Base-by-base conservation (phyloP, 805 yeast genomes). In the Myxozyma mucilagina region DNA sequence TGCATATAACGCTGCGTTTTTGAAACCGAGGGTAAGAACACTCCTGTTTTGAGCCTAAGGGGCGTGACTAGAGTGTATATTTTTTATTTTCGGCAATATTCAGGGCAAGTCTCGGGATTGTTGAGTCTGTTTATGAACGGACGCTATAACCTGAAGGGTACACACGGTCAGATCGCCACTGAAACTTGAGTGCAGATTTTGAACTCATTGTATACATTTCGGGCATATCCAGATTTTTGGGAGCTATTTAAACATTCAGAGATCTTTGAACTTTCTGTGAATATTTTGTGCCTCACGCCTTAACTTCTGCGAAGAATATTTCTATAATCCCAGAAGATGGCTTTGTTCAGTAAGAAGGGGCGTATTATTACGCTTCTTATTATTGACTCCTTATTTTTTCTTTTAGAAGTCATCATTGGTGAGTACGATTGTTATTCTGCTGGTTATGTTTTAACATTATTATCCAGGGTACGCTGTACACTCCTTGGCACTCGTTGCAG, bases 401-500 rank as follows among this genome's bases (percentile, higher is more conserved):
- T 94, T 39, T 69, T 93, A 63, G 99, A 93, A 73, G 85, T 91
- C 55, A 84, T 85, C 57, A 83, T 90, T 41, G 97, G 97, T 69
- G 52, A 20, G 68, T 58, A 18, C 18, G 14, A 9, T 6, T 20
- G 13, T 24, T 9, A 20, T n/a, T 18, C 47, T 43, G n/a, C 7
- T 9, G 20, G 18, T 7, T 13, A 16, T 9, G 9, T 41, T 14
- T 14, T 16, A 13, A 32, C 24, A 41, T 24, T 32, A 35, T 18
- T 34, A 29, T 35, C 11, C 58, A 64, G 79, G 80, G 18, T 94
- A 92, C 74, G 82, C 93, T 31, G 97, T 93, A 32, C 96, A 94
- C 73, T 93, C 98, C 0, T 80, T 93, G 70, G 98, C 99, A 0
- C 81, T 93, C 56, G 86, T 93, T 57, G 99, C 98, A 1, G 99